A percentile compares a stretch with the other conserved stretches of the same genome.
Evolutionary conservation across 192 early-diverging fungal species (phyloP).

Genomic region (Podila horticola): DNA sequence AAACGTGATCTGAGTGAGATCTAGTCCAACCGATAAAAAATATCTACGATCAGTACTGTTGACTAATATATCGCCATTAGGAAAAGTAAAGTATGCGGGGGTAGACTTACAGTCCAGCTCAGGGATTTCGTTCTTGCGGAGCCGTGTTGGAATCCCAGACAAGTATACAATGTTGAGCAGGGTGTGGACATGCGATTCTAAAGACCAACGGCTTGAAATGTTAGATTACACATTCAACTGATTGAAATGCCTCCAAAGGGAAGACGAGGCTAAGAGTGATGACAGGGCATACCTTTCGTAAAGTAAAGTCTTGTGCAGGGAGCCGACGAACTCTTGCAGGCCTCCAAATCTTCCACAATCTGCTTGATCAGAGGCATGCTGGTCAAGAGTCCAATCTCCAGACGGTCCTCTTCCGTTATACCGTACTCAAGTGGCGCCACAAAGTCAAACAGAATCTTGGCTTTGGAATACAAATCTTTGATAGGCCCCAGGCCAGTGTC

Average conservation of each 20-base stretch:
- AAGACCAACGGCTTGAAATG: no score
- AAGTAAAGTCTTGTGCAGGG: conserved; percentile 88
- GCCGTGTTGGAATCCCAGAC: conserved; percentile 81
- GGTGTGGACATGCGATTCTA: conserved; percentile 91
- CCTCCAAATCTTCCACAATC: conserved; percentile 80
- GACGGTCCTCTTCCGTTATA: conserved; percentile 81
- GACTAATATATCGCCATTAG: not conserved
- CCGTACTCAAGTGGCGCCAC: conserved; percentile 95
- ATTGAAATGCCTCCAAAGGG: no score
- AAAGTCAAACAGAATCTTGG: conserved; percentile 93
- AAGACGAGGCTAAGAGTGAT: no score
- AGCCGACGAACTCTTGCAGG: conserved; percentile 59
- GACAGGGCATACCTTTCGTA: conserved; percentile 83
- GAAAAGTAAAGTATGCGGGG: not conserved
- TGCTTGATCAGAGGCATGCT: conserved; percentile 80
- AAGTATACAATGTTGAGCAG: conserved; percentile 92
- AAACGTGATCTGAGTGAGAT: conserved; percentile 97
- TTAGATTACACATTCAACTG: no score
- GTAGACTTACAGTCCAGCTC: conserved; percentile 89
- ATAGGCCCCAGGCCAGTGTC: conserved; percentile 32
- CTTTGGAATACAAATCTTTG: conserved; percentile 78
- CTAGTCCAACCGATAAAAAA: conserved; percentile 44
- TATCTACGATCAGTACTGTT: not conserved
- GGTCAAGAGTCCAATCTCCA: conserved; percentile 86
- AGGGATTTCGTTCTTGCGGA: conserved; percentile 70